Percentiles rank a stretch among this genome's conserved stretches.
Evolutionary conservation across 73 alveolate species (phyloP).

Genomic region (Symbiodinium natans): DNA sequence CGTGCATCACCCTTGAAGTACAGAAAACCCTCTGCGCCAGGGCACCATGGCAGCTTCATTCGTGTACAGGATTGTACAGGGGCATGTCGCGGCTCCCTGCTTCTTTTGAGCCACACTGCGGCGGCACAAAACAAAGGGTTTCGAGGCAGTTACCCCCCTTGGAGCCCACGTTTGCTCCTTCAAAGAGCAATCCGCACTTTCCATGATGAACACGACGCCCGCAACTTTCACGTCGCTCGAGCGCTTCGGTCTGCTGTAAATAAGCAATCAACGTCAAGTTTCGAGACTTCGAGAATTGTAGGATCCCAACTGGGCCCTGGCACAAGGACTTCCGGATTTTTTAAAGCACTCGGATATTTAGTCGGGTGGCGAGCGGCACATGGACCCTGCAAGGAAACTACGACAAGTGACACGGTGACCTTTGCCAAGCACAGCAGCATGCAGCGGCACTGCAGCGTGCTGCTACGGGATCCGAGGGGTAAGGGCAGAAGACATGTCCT

Average conservation of each 20-base stretch:
- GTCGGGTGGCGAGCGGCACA: too few species aligned
- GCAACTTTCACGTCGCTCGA: too few species aligned
- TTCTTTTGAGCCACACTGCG: not conserved
- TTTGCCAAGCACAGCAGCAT: not conserved
- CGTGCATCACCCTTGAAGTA: too few species aligned
- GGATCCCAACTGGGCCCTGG: not conserved
- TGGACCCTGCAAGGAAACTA: not conserved
- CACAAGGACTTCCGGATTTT: not conserved
- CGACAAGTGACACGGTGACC: not conserved
- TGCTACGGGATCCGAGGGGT: not conserved
- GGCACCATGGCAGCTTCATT: not conserved
- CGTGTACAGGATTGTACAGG: too few species aligned
- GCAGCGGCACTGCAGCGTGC: not conserved
- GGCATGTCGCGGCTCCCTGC: not conserved
- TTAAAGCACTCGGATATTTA: not conserved
- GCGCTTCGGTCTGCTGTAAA: not conserved
- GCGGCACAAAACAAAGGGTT: not conserved
- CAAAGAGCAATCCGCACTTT: too few species aligned
- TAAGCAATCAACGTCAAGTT: not conserved
- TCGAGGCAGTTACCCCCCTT: too few species aligned
- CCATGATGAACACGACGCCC: too few species aligned
- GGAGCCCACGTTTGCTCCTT: too few species aligned
- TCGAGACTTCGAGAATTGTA: conserved; percentile 11
- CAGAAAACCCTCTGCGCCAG: conserved; percentile 6
- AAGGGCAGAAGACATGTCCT: too few species aligned